Evolutionary conservation across 2,329 filamentous ascomycete species (phyloP).

Genomic region (Ophiostoma sp.): DNA sequence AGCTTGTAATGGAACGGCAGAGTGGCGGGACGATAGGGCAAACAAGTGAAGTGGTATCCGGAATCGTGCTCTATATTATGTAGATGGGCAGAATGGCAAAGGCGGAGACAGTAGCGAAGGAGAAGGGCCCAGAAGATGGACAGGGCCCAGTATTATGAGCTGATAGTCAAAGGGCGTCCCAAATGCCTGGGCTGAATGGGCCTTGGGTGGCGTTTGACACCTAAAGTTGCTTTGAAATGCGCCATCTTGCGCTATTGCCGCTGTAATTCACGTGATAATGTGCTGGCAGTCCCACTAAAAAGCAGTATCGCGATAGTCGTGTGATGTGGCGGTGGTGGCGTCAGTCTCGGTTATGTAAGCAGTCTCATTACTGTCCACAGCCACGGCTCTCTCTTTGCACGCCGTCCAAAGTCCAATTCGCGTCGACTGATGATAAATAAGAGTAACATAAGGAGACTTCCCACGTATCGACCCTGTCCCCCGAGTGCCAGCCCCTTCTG

Average conservation of each 20-base stretch:
- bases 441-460: neutral
- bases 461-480: neutral
- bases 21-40: neutral
- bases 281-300: neutral
- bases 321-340: conserved; percentile 9
- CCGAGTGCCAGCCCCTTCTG: neutral
- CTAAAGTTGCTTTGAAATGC: conserved; percentile 5
- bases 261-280: neutral
- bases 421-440: neutral
- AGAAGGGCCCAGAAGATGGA: conserved; percentile 18
- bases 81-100: conserved; percentile 21
- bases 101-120: conserved; percentile 15
- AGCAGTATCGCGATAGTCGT: neutral
- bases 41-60: conserved; percentile 4
- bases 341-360: neutral
- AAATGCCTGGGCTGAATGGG: neutral
- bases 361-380: neutral
- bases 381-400: neutral
- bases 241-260: neutral
- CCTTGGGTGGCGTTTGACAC: neutral
- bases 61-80: neutral
- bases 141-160: conserved; percentile 12
- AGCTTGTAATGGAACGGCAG: neutral
- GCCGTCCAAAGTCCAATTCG: neutral
- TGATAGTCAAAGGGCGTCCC: conserved; percentile 7